phyloP scores from a whole-genome alignment of 192 early-diverging fungal genomes.

The Backusella psychrophila region DNA sequence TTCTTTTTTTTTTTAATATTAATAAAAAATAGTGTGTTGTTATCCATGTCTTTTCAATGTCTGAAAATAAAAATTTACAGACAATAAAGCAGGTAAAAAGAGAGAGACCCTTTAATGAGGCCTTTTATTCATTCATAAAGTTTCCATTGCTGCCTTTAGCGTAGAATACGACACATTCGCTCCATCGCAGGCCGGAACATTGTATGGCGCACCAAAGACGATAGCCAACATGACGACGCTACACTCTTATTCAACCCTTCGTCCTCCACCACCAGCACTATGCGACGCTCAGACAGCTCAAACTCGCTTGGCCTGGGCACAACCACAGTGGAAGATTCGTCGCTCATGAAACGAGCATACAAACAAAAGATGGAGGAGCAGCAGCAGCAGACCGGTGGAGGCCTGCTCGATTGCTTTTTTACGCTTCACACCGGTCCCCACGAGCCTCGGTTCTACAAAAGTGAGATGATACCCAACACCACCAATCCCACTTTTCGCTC shows the following conservation, averaged over 20 bases:
- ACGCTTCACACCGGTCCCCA: conserved; percentile 37
- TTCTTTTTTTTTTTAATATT: not conserved
- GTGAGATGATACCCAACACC: conserved; percentile 35
- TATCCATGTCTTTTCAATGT: conserved; percentile 4
- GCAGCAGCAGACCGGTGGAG: conserved; percentile 7
- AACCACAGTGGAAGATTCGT: conserved; percentile 21
- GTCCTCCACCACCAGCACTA: not conserved
- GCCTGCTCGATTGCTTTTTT: conserved; percentile 42
- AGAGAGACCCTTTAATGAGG: not conserved
- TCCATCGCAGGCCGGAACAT: conserved; percentile 31
- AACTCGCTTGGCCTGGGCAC: conserved; percentile 9
- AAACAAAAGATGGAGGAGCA: conserved; percentile 3
- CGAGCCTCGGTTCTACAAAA: conserved; percentile 30
- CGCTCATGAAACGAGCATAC: conserved; percentile 19
- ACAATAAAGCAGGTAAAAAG: not conserved
- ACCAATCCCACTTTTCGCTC: conserved; percentile 34
- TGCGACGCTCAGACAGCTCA: conserved; percentile 18
- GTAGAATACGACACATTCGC: conserved; percentile 32
- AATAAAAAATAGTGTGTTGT: conserved; percentile 10
- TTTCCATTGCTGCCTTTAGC: conserved; percentile 2
- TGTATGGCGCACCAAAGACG: conserved; percentile 16
- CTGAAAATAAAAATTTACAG: not conserved
- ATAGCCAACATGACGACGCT: not conserved
- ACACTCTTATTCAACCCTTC: not conserved
- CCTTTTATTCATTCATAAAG: not conserved